Conservation (phyloP, 2,329 filamentous ascomycete genomes). For the Didymella sp. region DNA sequence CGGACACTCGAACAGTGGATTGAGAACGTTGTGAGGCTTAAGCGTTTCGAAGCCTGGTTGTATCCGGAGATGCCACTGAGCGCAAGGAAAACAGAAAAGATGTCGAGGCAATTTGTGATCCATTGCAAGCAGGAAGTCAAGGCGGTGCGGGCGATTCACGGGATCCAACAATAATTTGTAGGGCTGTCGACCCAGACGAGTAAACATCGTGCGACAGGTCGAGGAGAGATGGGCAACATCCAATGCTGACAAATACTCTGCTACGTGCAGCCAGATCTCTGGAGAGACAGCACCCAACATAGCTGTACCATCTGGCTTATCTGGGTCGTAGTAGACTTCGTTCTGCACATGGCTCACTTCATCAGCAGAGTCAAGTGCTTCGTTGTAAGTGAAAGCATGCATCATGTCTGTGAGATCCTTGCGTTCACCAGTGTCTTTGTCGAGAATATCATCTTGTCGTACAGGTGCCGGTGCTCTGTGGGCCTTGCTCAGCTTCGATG, state of each 20-base stretch:
- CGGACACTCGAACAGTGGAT: slow-evolving; percentile 65
- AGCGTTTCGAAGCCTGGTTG: slow-evolving; percentile 62
- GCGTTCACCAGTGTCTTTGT: slow-evolving; percentile 43
- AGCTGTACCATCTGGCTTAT: slow-evolving; percentile 33
- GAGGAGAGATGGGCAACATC: slow-evolving; percentile 40
- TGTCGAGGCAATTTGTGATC: slow-evolving; percentile 62
- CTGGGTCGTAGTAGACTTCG: slow-evolving; percentile 32
- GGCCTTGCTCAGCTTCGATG: slow-evolving; percentile 33
- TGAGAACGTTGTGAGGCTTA: slow-evolving; percentile 61
- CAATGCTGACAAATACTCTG: slow-evolving; percentile 36
- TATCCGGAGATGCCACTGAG: slow-evolving; percentile 61
- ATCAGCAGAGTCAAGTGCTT: slow-evolving; percentile 31
- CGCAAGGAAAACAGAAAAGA: slow-evolving; percentile 66
- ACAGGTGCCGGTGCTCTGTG: slow-evolving; percentile 27
- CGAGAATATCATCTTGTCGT: slow-evolving; percentile 33
- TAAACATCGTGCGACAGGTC: slow-evolving; percentile 39
- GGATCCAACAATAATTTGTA: slow-evolving; percentile 43
- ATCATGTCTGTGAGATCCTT: slow-evolving; percentile 46
- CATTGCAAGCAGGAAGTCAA: slow-evolving; percentile 60
- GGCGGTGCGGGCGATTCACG: slow-evolving; percentile 55
- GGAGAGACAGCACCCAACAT: slow-evolving; percentile 31
- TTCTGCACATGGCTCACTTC: slow-evolving; percentile 22
- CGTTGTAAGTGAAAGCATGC: slow-evolving; percentile 41
- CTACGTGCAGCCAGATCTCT: slow-evolving; percentile 37
- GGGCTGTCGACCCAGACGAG: slow-evolving; percentile 32